Evolutionary conservation across 108 stramenopile genomes (phyloP), one percentile per base, ranked within the genome.

Genomic region (Cyclotella distinguenda): DNA sequence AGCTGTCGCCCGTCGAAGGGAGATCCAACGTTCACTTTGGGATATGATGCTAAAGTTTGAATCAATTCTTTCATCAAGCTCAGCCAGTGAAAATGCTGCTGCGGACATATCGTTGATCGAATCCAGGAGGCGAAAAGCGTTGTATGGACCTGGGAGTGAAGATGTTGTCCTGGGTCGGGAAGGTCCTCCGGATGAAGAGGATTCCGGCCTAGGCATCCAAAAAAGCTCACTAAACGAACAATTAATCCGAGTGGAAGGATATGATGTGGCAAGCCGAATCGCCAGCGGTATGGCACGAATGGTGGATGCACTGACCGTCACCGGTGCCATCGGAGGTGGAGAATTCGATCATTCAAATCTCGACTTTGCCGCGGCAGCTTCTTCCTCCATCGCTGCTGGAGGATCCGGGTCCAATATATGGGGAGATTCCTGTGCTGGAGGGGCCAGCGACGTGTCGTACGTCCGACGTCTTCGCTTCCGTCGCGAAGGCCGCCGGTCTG

Each of bases 11-110:
- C 47, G 65, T 60, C 64, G 67, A 27, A 67, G 74, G 50, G 72
- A 70, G 45, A 42, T 72, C 46, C 76, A 82, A 65, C 66, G 86
- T 51, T 52, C 86, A 12, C 59, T 95, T 9, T 92, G 90, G 90
- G 86, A 91, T 50, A 91, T 91, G 90, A 84, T 86, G 58, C 77
- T 95, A 22, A 84, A 84, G 58, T 92, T 90, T 64, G 94, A 91
- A 77, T 77, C 82, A 13, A 66, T 86, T 19, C 55, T 84, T 48
- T 79, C 81, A 23, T 78, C 77, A 34, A 64, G 44, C 1, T 47
- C 54, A 13, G 56, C 44, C 54, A 68, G 59, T 49, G 67, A 56
- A 22, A 68, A 76, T 49, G 55, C 70, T 30, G 79, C 80, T 21
- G 54, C 78, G 15, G 84, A 85, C 47, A 62, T 89, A 13, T 35